Evolutionary conservation across 176 grass and related monocot genomes (phyloP).

Genomic region (Rhynchospora pubera): DNA sequence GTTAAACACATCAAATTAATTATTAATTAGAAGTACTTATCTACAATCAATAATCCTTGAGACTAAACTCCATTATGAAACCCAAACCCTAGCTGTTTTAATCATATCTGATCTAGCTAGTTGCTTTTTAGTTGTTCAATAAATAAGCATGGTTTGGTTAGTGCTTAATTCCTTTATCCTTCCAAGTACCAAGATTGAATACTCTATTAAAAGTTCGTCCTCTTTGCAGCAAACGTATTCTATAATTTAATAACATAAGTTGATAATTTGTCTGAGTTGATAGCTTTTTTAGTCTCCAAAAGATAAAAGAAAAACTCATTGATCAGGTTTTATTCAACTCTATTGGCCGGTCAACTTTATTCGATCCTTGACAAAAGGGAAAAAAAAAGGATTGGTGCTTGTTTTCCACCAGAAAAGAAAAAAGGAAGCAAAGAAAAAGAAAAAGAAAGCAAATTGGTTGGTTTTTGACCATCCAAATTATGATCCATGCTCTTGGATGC

Average conservation of each 20-base stretch:
- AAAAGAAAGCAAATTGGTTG: not conserved
- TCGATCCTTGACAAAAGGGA: not conserved
- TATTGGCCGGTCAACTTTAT: not conserved
- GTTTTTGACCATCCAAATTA: not conserved
- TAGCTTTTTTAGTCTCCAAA: not conserved
- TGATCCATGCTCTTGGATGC: not conserved
- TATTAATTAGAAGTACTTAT: not conserved
- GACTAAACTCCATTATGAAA: not conserved
- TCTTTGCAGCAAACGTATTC: not conserved
- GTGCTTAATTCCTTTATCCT: not conserved
- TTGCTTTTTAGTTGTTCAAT: constrained; percentile 9
- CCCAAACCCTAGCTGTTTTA: constrained; percentile 8
- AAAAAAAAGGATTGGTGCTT: not conserved
- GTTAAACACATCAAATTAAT: not conserved
- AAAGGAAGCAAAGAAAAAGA: no score
- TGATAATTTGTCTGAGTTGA: not conserved
- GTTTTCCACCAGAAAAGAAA: not conserved
- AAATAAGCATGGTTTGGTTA: not conserved
- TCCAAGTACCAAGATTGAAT: not conserved
- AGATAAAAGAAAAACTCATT: not conserved
- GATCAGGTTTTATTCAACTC: not conserved
- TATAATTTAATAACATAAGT: not conserved
- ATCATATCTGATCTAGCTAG: not conserved
- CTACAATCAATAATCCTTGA: not conserved
- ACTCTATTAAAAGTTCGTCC: not conserved